Conservation (phyloP, 306 rosid genomes). For the Quercus glauca region DNA sequence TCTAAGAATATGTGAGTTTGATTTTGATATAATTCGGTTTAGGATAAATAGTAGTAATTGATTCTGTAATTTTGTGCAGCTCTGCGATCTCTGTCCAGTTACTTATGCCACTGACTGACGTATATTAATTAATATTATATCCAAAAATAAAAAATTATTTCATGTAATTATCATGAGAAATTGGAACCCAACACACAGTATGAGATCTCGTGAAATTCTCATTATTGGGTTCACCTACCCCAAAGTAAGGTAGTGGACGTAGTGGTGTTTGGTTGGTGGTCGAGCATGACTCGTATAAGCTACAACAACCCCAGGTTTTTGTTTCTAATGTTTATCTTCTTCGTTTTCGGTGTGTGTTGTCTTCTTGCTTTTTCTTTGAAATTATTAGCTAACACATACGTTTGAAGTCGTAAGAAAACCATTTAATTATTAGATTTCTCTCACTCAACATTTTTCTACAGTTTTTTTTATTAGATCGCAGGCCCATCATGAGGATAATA, state of each 20-base stretch:
- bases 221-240: slow-evolving; percentile 17
- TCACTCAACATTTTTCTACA: not conserved
- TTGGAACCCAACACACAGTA: not conserved
- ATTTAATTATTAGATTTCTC: not conserved
- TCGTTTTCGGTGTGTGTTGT: too few species aligned
- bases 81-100: too few species aligned
- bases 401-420: not conserved
- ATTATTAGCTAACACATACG: not conserved
- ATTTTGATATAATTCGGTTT: too few species aligned
- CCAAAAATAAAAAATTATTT: too few species aligned
- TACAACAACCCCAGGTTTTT: not conserved
- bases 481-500: not conserved
- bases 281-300: slow-evolving; percentile 9
- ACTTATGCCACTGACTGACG: too few species aligned
- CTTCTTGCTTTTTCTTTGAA: not conserved
- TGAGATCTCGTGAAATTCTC: not conserved
- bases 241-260: not conserved
- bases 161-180: not conserved
- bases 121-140: too few species aligned
- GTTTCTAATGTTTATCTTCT: not conserved
- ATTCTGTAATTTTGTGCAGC: too few species aligned
- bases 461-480: not conserved
- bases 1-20: accelerated
- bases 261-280: slow-evolving; percentile 8
- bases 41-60: too few species aligned